Base-by-base conservation (phyloP, 371 early-diverging fungal species). In the Rhizopus arrhizus region DNA sequence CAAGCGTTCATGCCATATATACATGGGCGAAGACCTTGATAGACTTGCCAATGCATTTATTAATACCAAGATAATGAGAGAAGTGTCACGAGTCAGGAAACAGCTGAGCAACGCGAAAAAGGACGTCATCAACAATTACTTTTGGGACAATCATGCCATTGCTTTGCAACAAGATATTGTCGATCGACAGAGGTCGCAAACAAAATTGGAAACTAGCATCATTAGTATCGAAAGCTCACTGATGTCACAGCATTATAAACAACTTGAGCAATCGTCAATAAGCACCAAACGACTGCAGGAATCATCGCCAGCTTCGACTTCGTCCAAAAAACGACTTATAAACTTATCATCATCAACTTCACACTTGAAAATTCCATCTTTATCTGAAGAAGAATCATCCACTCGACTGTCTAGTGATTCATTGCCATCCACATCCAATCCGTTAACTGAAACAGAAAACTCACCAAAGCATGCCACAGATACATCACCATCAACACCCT, bases 361-460 rank as follows among this genome's bases (percentile, higher is more conserved):
- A 53, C 40, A 53, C 53, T 53, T 53, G 40, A 53, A 53, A 53
- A 40, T 53, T 53, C 53, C 35, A 53, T 53, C 53, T 53, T 53
- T 53, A 38, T 53, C 53, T 53, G 38, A 53, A 53, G 53, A 53
- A 53, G 53, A 53, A 53, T 53, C 53, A 53, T 53, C 53, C 51
- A 35, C 35, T 51, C 35, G 51, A 51, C 51, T 51, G 32, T 34
- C 51, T 53, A 53, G 40, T 53, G 40, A 50, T 50, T 53, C 53
- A 53, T 53, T 53, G 53, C 53, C 53, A 53, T 38, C n/a, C 53
- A 53, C 53, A 53, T 53, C 53, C 53, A 53, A 53, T 53, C 53
- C 40, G 53, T 53, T 53, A 53, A 53, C 53, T 53, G 53, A 53
- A 53, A 53, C 53, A 53, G 53, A 53, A 53, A 53, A 38, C 53